Base-by-base conservation (phyloP, 1,284 basidiomycete genomes). In the Amylostereum chailletii region DNA sequence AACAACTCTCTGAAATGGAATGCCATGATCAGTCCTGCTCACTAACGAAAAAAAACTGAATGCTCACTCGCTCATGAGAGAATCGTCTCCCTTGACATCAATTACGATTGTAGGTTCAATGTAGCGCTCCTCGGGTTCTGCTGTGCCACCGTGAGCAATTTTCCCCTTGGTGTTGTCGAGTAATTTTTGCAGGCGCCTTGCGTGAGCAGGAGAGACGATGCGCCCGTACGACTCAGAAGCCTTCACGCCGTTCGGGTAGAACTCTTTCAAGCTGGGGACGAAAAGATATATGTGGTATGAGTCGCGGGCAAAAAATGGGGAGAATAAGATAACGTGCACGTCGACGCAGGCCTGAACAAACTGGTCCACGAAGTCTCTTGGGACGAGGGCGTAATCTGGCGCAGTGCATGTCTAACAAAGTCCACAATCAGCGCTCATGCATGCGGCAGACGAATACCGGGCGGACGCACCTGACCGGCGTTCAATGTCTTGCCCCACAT, bases 361-460 rank as follows among this genome's bases (percentile, higher is more conserved):
- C 42, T 65, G 69, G 42, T 83, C 80, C 55, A 87, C 81, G 49
- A 76, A 71, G 7, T 75, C 71, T 41, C 71, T 71, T 9, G 74
- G 74, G 31, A 86, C 78, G 34, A 91, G 75, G 3, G 90, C 65
- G 62, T 91, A 92, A 62, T 93, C 90, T 1, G 90, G 88, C 3
- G 85, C 79, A 42, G 75, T 70, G 65, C 68, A 70, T 8, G 67
- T 67, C 56, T 58, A 42, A 8, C 8, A 30, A 37, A 29, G 10
- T n/a, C 19, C 19, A 19, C 19, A 19, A 19, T 19, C 19, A 19
- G 19, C 19, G 19, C 19, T 19, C 19, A 19, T 19, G 19, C 19
- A 19, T 19, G 19, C 19, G 19, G 19, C 19, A 19, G 19, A 19
- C 10, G 34, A 42, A 34, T 19, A 27, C 41, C 7, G n/a, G 5